Evolutionary conservation across 257 asterid species (phyloP).

Genomic region (Henckelia pumila): DNA sequence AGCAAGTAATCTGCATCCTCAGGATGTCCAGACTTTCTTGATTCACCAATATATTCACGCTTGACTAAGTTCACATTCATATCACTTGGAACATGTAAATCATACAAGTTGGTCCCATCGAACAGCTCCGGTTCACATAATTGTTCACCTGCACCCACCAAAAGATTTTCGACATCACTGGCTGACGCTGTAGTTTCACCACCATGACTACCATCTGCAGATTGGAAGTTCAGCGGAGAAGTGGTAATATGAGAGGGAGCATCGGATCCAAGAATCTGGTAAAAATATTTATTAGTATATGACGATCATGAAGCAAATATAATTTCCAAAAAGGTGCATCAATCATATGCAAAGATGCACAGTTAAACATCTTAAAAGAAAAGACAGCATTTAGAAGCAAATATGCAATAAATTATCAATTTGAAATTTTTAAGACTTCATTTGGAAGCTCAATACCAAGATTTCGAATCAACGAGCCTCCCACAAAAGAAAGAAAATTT

Average conservation of each 20-base stretch:
- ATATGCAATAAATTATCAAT: not conserved
- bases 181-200: constrained; percentile 48
- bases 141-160: constrained; percentile 31
- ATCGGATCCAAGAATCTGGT: constrained; percentile 68
- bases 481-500: not conserved
- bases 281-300: constrained; percentile 1
- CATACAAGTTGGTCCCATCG: constrained; percentile 36
- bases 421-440: not conserved
- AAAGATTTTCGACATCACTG: constrained; percentile 31
- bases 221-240: constrained; percentile 33
- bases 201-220: constrained; percentile 33
- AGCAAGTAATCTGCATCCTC: constrained; percentile 56
- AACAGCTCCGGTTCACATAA: constrained; percentile 34
- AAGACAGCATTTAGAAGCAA: too few relatives aligned
- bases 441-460: not conserved
- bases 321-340: not conserved
- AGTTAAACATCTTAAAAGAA: not conserved
- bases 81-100: constrained; percentile 41
- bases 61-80: constrained; percentile 47
- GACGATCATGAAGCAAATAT: not conserved
- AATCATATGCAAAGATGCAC: not conserved
- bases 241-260: constrained; percentile 37
- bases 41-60: constrained; percentile 72
- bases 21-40: constrained; percentile 43
- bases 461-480: not conserved